A percentile compares a stretch with the other conserved stretches of the same genome.
Evolutionary conservation across 805 yeast species (phyloP).

Genomic region (Debaryomyces hansenii): DNA sequence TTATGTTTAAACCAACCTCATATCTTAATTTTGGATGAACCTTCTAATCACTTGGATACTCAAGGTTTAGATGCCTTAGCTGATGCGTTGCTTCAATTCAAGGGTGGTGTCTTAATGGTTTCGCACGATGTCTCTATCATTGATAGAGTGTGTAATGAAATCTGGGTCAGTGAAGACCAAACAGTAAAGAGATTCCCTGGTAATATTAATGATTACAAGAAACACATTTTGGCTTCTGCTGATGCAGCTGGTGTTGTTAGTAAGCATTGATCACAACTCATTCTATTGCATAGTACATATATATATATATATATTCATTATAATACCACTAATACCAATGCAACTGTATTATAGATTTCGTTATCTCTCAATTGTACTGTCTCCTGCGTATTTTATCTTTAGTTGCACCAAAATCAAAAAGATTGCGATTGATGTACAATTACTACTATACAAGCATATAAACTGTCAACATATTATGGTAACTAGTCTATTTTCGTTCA

Average conservation of each 20-base stretch:
- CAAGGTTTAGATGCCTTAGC: conserved; percentile 95
- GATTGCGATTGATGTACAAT: too few relatives aligned
- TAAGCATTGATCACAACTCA: conserved; percentile 50
- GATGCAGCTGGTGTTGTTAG: conserved; percentile 88
- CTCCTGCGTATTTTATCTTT: too few relatives aligned
- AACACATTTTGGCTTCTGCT: conserved; percentile 77
- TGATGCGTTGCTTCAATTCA: conserved; percentile 81
- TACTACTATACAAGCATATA: too few relatives aligned
- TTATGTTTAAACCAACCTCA: conserved; percentile 89
- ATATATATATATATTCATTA: not conserved
- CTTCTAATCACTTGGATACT: conserved; percentile 97
- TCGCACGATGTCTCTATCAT: conserved; percentile 96
- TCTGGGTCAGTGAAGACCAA: conserved; percentile 93
- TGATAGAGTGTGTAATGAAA: conserved; percentile 84
- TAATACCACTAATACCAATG: too few relatives aligned
- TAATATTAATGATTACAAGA: conserved; percentile 83
- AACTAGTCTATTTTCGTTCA: conserved; percentile 3
- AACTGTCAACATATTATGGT: too few relatives aligned
- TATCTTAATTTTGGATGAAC: conserved; percentile 90
- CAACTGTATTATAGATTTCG: too few relatives aligned
- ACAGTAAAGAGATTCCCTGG: conserved; percentile 79
- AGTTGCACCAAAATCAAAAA: too few relatives aligned
- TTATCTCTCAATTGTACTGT: too few relatives aligned
- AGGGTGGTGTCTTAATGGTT: conserved; percentile 97
- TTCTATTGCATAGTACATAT: not conserved